A percentile compares a stretch with the other conserved stretches of the same genome.
Conservation (phyloP, 352 stramenopile species). For the Globisporangium nagaii region DNA sequence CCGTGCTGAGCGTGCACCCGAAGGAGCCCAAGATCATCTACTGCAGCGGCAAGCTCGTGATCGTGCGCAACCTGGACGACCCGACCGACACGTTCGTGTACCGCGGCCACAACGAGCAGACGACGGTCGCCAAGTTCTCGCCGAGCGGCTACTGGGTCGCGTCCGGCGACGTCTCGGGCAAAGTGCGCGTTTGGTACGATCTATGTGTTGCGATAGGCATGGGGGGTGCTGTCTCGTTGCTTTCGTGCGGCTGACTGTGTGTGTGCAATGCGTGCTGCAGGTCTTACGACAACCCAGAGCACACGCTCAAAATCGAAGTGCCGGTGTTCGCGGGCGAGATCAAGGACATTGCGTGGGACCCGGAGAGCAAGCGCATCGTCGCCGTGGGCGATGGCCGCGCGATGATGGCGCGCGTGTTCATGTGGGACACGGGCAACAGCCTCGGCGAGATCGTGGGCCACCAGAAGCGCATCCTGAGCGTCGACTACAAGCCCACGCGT, state of each 20-base stretch:
- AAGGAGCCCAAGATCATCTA: conserved; percentile 91
- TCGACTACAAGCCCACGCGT: conserved; percentile 91
- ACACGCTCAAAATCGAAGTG: conserved; percentile 94
- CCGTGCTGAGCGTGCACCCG: conserved; percentile 69
- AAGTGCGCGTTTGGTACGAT: conserved; percentile 91
- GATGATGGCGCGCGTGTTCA: conserved; percentile 86
- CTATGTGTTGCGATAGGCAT: background rate
- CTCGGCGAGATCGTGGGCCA: conserved; percentile 93
- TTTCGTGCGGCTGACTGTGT: background rate
- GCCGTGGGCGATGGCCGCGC: conserved; percentile 82
- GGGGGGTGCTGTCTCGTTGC: background rate
- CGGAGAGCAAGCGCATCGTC: conserved; percentile 93
- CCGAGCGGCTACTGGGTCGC: conserved; percentile 94
- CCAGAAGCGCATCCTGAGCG: conserved; percentile 89
- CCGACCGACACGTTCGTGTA: conserved; percentile 91
- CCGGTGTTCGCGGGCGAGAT: conserved; percentile 87
- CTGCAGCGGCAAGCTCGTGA: conserved; percentile 87
- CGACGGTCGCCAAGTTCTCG: conserved; percentile 92
- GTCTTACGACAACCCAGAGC: conserved; percentile 96
- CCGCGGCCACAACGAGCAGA: conserved; percentile 91
- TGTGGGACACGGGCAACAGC: conserved; percentile 96
- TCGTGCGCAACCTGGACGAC: conserved; percentile 86
- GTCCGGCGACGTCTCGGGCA: conserved; percentile 86
- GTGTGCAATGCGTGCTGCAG: conserved; percentile 14
- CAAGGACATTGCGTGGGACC: conserved; percentile 94